phyloP scores from a whole-genome alignment of 306 rosid species.

The Amphicarpaea edgeworthii region DNA sequence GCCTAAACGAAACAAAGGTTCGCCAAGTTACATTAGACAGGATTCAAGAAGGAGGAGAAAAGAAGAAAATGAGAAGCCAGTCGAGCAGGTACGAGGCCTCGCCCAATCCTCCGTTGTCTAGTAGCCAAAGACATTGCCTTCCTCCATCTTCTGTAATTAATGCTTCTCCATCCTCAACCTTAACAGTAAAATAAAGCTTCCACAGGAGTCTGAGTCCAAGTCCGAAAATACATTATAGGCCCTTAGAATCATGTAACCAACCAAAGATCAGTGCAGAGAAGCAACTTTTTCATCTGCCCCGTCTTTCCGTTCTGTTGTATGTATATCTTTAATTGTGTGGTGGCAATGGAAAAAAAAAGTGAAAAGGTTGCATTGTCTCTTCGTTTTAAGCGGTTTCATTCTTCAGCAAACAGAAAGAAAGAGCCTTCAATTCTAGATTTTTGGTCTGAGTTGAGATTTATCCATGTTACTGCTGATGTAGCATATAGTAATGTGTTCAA shows the following conservation, averaged over 20 bases:
- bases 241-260: slow-evolving; percentile 47
- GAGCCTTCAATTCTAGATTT: slow-evolving; percentile 20
- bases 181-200: slow-evolving; percentile 68
- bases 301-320: slow-evolving; percentile 40
- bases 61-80: slow-evolving; percentile 72
- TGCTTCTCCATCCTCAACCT: slow-evolving; percentile 57
- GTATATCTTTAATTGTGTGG: slow-evolving; percentile 26
- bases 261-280: slow-evolving; percentile 47
- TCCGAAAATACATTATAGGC: slow-evolving; percentile 37
- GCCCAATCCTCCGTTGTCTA: slow-evolving; percentile 47
- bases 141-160: slow-evolving; percentile 65
- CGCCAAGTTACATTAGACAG: slow-evolving; percentile 54
- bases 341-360: slow-evolving; percentile 28
- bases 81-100: slow-evolving; percentile 58
- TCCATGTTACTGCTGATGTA: slow-evolving; percentile 2
- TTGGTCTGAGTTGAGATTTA: not conserved
- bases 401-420: slow-evolving; percentile 28
- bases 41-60: slow-evolving; percentile 59
- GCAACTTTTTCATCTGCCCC: slow-evolving; percentile 38
- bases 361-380: slow-evolving; percentile 45
- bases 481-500: slow-evolving; percentile 18
- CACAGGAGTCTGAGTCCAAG: slow-evolving; percentile 35
- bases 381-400: slow-evolving; percentile 38
- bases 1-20: slow-evolving; percentile 75
- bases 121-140: slow-evolving; percentile 65